Evolutionary conservation across 2,329 filamentous ascomycete species (phyloP).

Genomic region (Verticillium tricorpus): DNA sequence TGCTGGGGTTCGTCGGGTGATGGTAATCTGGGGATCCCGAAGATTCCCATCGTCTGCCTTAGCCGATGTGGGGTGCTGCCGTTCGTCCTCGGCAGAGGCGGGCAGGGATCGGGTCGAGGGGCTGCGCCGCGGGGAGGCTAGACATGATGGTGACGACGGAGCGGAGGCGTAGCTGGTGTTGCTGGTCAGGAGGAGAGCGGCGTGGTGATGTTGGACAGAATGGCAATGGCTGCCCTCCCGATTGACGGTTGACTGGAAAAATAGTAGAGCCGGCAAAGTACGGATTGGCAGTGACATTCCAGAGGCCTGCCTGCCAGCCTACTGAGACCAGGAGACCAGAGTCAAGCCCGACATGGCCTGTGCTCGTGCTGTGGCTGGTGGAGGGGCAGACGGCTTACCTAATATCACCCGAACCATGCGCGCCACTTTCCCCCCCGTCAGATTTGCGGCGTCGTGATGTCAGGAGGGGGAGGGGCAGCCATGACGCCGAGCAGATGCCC

Average conservation of each 20-base stretch:
- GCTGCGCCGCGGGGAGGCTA: background rate
- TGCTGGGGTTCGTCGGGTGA: background rate
- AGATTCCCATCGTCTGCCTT: slow-evolving; percentile 4
- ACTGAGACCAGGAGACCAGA: background rate
- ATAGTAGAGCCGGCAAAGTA: too few relatives aligned
- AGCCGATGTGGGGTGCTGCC: background rate
- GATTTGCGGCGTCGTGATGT: background rate
- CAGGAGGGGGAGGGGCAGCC: slow-evolving; percentile 2
- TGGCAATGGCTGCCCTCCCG: too few relatives aligned
- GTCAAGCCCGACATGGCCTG: background rate
- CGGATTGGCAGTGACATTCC: background rate
- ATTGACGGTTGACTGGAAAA: background rate
- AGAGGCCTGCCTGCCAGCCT: background rate
- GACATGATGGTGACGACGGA: background rate
- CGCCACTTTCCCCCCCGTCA: background rate
- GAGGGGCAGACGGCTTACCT: background rate
- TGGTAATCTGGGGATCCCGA: slow-evolving; percentile 3
- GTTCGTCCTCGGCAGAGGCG: background rate
- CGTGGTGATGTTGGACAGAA: too few relatives aligned
- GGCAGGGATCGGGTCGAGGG: background rate
- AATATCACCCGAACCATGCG: background rate
- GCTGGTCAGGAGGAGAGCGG: background rate
- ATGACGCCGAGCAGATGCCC: background rate
- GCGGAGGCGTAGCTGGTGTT: background rate
- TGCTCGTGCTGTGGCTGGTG: background rate